Base-by-base conservation (phyloP, 1,284 basidiomycete genomes). In the Peniophora sp. region DNA sequence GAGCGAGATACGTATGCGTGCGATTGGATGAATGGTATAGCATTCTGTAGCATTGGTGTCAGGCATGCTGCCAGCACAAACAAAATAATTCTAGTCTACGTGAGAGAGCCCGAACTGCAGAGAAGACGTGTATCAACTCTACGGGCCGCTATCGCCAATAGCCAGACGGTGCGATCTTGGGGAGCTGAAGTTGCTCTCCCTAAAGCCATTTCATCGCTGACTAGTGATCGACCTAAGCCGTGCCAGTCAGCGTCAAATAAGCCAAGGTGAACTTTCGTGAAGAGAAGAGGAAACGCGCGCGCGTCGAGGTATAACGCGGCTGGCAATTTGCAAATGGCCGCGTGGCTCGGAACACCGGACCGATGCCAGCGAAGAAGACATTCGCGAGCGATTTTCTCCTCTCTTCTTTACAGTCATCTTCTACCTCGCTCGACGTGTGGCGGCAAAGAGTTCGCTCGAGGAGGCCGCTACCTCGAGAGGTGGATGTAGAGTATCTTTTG, bases 231-330 rank as follows among this genome's bases (percentile, higher is more conserved):
- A 50, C 27, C 55, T 63, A 67, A 65, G 69, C 65, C 62, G 72
- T 70, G 79, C 75, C 82, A 85, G 85, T 12, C 5, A 32, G 85
- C 83, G 83, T 81, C 77, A 74, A 72, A 72, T 69, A 60, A 64
- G 27, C 27, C 69, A 69, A 80, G 81, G 83, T 83, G 75, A 72
- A 84, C 81, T 85, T 85, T 83, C 79, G 69, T 69, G 54, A 63
- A 65, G 54, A 52, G 54, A 45, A 22, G 22, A 20, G 16, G 8
- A 5, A 22, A n/a, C 39, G n/a, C 39, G 39, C 39, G 39, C 39
- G 20, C 16, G 39, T 41, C 16, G 16, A 32, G 27, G 27, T 32
- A 12, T 32, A 32, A 12, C n/a, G 27, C 12, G 27, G 27, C 27
- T 12, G 27, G 27, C 27, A 32, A 32, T 32, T 32, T 32, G 27